Percentiles rank a stretch among this genome's conserved stretches.
Evolutionary conservation across 1,284 basidiomycete species (phyloP).

Genomic region (Flammula alnicola): DNA sequence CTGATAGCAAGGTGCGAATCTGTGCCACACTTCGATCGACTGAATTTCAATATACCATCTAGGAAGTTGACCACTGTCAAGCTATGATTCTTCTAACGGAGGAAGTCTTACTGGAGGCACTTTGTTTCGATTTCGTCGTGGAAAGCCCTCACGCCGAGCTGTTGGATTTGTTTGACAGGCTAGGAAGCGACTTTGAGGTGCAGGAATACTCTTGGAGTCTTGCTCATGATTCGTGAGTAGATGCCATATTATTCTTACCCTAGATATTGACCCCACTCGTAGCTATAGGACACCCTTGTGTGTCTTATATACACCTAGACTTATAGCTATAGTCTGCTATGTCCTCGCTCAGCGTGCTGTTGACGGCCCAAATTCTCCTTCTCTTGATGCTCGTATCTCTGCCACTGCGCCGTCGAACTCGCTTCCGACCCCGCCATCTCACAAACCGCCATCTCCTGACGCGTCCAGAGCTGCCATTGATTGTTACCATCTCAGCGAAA

Average conservation of each 20-base stretch:
- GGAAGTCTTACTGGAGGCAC: conserved; percentile 83
- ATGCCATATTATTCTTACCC: neutral
- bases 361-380: conserved; percentile 73
- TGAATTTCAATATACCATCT: neutral
- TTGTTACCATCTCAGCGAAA: conserved; percentile 63
- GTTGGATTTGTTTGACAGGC: conserved; percentile 65
- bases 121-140: conserved; percentile 92
- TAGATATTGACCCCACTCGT: conserved; percentile 6
- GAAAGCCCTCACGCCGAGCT: conserved; percentile 82
- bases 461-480: conserved; percentile 68
- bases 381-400: conserved; percentile 72
- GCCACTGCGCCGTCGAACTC: conserved; percentile 63
- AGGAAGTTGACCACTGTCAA: conserved; percentile 81
- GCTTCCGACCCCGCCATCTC: conserved; percentile 74
- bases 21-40: neutral
- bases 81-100: conserved; percentile 78
- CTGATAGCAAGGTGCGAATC: conserved; percentile 61
- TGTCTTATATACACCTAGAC: conserved; percentile 64
- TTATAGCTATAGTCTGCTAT: conserved; percentile 76
- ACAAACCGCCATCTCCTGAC: conserved; percentile 73
- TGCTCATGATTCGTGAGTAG: conserved; percentile 80
- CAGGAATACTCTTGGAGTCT: conserved; percentile 83
- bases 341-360: conserved; percentile 71
- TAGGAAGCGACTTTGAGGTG: conserved; percentile 49
- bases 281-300: conserved; percentile 81